Percentiles rank a stretch among this genome's conserved stretches.
phyloP scores from a whole-genome alignment of 805 yeast species.

The Saturnispora dispora region DNA sequence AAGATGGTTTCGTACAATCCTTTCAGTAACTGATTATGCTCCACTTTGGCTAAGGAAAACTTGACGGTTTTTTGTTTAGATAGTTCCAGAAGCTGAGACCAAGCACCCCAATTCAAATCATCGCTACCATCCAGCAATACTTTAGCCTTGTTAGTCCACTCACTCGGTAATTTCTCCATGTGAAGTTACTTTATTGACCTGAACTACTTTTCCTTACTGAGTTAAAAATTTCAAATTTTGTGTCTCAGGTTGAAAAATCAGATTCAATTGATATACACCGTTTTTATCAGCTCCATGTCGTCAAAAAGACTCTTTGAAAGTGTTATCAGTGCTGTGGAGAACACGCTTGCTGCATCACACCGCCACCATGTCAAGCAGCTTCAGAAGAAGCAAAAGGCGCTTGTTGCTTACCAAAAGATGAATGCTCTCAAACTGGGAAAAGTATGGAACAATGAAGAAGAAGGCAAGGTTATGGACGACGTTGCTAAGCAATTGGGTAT shows the following conservation, averaged over 20 bases:
- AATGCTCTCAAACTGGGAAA: conserved; percentile 35
- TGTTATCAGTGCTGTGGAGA: conserved; percentile 29
- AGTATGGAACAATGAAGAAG: conserved; percentile 23
- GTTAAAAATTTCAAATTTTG: background rate
- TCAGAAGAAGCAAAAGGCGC: conserved; percentile 36
- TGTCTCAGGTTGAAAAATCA: background rate
- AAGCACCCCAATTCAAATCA: background rate
- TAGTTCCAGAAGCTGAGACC: background rate
- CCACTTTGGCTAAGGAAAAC: background rate
- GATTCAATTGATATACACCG: background rate
- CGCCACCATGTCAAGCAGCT: conserved; percentile 33
- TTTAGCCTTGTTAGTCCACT: background rate
- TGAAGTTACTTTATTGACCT: background rate
- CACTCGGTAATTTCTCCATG: conserved; percentile 1
- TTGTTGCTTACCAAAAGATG: conserved; percentile 40
- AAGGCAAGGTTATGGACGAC: conserved; percentile 28
- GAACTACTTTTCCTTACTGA: background rate
- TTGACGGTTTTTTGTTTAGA: background rate
- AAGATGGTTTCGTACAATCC: conserved; percentile 36
- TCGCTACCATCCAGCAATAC: background rate
- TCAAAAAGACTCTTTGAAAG: conserved; percentile 7
- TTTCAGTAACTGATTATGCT: conserved; percentile 22
- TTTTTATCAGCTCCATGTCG: conserved; percentile 10
- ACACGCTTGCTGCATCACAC: conserved; percentile 30
- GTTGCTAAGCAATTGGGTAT: conserved; percentile 22